Evolutionary conservation across 768 basidiomycete species (phyloP).

Genomic region (Chalciporus sphaerocephalus): DNA sequence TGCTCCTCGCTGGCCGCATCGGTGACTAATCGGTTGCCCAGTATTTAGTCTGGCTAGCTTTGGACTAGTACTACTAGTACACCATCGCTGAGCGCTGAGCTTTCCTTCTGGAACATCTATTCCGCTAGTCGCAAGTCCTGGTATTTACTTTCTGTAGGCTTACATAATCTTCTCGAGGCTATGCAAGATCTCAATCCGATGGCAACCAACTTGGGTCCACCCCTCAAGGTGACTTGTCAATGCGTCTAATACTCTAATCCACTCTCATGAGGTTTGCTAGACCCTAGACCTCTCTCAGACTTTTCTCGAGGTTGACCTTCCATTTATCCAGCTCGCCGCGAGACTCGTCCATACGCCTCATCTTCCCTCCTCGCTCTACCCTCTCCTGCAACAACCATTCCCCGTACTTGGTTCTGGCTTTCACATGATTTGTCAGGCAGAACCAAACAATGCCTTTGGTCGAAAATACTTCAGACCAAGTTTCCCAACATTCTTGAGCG

Average conservation of each 20-base stretch:
- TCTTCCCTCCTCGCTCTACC: constrained; percentile 33
- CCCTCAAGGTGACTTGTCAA: too few relatives aligned
- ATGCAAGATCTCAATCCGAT: too few relatives aligned
- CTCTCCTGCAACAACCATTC: constrained; percentile 16
- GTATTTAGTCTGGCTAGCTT: too few relatives aligned
- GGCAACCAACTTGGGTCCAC: too few relatives aligned
- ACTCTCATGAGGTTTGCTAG: neutral
- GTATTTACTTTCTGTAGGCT: too few relatives aligned
- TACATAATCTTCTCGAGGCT: too few relatives aligned
- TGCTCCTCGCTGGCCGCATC: neutral
- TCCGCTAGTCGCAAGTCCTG: too few relatives aligned
- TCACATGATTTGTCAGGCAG: constrained; percentile 42
- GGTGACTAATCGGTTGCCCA: neutral
- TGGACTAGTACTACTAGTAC: too few relatives aligned
- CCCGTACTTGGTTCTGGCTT: constrained; percentile 11
- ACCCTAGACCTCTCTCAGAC: constrained; percentile 6
- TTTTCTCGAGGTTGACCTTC: constrained; percentile 23
- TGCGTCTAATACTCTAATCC: too few relatives aligned
- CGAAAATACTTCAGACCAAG: constrained; percentile 39
- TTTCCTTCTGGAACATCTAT: neutral
- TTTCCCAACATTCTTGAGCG: constrained; percentile 48
- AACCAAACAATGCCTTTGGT: constrained; percentile 47
- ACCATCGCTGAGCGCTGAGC: too few relatives aligned
- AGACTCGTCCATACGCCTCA: constrained; percentile 53
- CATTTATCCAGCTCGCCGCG: constrained; percentile 40